Evolutionary conservation across 208 protist genomes (phyloP).

Genomic region (Trypanosoma avium): DNA sequence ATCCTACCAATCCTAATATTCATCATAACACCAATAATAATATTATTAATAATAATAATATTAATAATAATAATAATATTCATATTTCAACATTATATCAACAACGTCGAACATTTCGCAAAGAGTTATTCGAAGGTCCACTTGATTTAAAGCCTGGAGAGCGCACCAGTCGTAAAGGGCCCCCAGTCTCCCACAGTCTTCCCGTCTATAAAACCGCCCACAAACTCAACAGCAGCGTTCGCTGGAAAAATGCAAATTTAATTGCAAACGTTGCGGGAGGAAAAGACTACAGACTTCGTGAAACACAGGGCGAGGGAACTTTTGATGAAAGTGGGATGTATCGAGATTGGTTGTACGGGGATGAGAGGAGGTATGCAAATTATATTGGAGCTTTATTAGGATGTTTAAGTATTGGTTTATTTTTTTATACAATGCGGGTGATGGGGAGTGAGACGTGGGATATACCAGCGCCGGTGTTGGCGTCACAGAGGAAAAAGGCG

Average conservation of each 20-base stretch:
- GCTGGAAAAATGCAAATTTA: conserved; percentile 87
- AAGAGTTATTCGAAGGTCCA: conserved; percentile 84
- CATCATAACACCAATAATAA: background rate
- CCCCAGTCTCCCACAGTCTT: conserved; percentile 82
- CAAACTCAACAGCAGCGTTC: conserved; percentile 78
- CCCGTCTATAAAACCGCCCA: conserved; percentile 87
- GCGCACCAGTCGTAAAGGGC: conserved; percentile 67
- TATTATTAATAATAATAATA: background rate
- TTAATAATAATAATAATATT: background rate
- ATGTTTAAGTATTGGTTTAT: conserved; percentile 55
- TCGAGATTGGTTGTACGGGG: conserved; percentile 89
- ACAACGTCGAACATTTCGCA: conserved; percentile 53
- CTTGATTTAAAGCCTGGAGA: conserved; percentile 80
- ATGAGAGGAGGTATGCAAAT: conserved; percentile 87
- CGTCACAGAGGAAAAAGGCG: conserved; percentile 64
- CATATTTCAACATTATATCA: background rate
- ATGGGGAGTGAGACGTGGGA: conserved; percentile 87
- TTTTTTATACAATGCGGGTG: conserved; percentile 83
- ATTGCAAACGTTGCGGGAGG: conserved; percentile 80
- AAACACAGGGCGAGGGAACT: conserved; percentile 81
- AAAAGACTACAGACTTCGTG: conserved; percentile 79
- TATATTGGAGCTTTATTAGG: conserved; percentile 68
- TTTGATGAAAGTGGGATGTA: conserved; percentile 89
- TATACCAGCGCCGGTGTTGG: conserved; percentile 78
- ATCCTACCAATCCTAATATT: too few relatives aligned